Percentiles rank a stretch among this genome's conserved stretches.
Evolutionary conservation across 2,329 filamentous ascomycete genomes (phyloP).

Genomic region (Paracoccidioides brasiliensis): DNA sequence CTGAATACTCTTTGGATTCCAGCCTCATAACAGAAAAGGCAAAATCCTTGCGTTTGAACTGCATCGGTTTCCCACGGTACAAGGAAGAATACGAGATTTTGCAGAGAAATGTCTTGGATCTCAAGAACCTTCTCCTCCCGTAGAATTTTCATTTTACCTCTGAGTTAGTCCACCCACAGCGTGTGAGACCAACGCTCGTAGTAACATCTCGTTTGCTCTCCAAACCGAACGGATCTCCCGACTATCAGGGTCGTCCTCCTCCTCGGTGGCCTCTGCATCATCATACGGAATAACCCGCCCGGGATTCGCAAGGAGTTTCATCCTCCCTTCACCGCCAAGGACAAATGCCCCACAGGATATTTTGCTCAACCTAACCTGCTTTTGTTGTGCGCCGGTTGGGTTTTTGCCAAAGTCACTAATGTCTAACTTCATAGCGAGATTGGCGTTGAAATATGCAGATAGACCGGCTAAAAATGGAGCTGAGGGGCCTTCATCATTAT

Average conservation of each 20-base stretch:
- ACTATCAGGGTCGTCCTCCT: slow-evolving; percentile 8
- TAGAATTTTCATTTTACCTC: background rate
- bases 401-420: slow-evolving; percentile 8
- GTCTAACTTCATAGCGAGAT: slow-evolving; percentile 30
- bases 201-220: slow-evolving; percentile 21
- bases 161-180: slow-evolving; percentile 12
- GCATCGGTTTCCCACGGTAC: background rate
- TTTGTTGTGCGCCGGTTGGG: slow-evolving; percentile 9
- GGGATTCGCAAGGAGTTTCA: slow-evolving; percentile 24
- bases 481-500: slow-evolving; percentile 1
- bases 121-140: background rate
- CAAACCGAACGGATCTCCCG: slow-evolving; percentile 15
- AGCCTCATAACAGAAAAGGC: background rate
- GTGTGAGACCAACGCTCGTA: slow-evolving; percentile 20
- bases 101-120: background rate
- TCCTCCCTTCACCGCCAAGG: slow-evolving; percentile 25
- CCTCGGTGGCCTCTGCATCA: slow-evolving; percentile 13
- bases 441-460: slow-evolving; percentile 23
- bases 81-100: background rate
- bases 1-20: background rate
- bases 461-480: slow-evolving; percentile 18
- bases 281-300: slow-evolving; percentile 9
- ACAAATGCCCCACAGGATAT: slow-evolving; percentile 29
- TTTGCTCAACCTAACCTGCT: slow-evolving; percentile 25
- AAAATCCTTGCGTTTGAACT: background rate